These are phyloP conservation scores for Scedosporium aurantiacum DNA, from an alignment of 2,329 filamentous ascomycete species.

Conservation along the genomic window DNA sequence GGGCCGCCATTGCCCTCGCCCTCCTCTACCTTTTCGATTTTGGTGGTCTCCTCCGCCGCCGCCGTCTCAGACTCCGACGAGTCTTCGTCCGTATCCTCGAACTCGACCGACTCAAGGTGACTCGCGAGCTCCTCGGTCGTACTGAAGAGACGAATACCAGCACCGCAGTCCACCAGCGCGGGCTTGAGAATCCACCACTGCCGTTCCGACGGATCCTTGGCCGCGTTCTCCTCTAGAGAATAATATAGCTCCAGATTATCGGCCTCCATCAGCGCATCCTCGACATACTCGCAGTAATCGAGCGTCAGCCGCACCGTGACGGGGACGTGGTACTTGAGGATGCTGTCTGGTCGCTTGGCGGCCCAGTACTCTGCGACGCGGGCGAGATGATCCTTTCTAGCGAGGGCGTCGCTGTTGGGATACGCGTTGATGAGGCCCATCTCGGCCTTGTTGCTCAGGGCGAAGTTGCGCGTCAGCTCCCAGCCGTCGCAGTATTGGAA, in stretches of 20 bases:
- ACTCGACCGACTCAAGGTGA: constrained; percentile 23
- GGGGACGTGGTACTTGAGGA: constrained; percentile 19
- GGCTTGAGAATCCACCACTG: constrained; percentile 30
- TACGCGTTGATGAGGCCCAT: constrained; percentile 25
- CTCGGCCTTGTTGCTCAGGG: constrained; percentile 17
- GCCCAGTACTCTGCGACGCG: constrained; percentile 24
- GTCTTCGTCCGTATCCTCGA: constrained; percentile 18
- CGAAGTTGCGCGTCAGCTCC: constrained; percentile 22
- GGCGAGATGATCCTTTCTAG: constrained; percentile 25
- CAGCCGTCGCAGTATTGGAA: constrained; percentile 25
- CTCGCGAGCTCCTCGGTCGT: constrained; percentile 23
- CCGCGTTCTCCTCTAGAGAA: constrained; percentile 23
- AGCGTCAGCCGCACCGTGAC: constrained; percentile 22
- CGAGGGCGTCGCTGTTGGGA: constrained; percentile 26
- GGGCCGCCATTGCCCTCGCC: background rate
- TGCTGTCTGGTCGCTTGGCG: constrained; percentile 22
- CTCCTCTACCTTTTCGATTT: constrained; percentile 1
- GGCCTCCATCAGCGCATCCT: constrained; percentile 23
- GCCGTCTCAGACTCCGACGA: constrained; percentile 7
- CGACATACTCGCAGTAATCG: constrained; percentile 27
- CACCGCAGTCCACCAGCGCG: constrained; percentile 26
- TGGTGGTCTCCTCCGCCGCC: background rate
- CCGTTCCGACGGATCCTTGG: constrained; percentile 15
- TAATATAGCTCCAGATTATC: constrained; percentile 23
- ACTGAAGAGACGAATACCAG: constrained; percentile 27